A percentile compares a stretch with the other conserved stretches of the same genome.
Evolutionary conservation across 495 filamentous ascomycete species (phyloP).

Genomic region (Geopyxis carbonaria): DNA sequence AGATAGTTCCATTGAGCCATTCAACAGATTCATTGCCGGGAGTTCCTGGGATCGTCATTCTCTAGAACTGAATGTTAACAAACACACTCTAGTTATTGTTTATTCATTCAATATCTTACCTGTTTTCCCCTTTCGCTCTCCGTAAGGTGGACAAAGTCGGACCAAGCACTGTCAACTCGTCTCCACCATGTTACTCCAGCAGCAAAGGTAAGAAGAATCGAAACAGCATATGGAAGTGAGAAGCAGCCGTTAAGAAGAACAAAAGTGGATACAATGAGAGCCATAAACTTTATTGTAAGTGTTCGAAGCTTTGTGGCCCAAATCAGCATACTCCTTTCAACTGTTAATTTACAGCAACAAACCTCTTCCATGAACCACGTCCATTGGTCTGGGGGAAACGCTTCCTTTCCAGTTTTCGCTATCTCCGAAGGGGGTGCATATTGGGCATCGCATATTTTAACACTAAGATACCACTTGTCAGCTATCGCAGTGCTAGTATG

Average conservation of each 20-base stretch:
- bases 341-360: too few relatives aligned
- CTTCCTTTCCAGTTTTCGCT: constrained; percentile 2
- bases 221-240: constrained; percentile 15
- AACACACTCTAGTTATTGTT: too few relatives aligned
- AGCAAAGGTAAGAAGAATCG: constrained; percentile 8
- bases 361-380: constrained; percentile 18
- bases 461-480: constrained; percentile 1
- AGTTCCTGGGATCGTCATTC: constrained; percentile 9
- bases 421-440: constrained; percentile 14
- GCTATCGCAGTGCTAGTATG: neutral
- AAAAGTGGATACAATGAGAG: constrained; percentile 12
- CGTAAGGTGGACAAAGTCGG: constrained; percentile 12
- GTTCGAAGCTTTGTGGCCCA: constrained; percentile 13
- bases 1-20: constrained; percentile 20
- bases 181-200: constrained; percentile 18
- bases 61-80: constrained; percentile 2
- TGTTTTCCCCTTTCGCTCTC: constrained; percentile 10
- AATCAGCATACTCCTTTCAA: too few relatives aligned
- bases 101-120: neutral
- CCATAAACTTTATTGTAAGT: constrained; percentile 19
- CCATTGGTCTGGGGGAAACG: constrained; percentile 13
- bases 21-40: constrained; percentile 16
- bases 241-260: constrained; percentile 18
- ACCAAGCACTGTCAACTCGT: constrained; percentile 12
- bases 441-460: constrained; percentile 22